Conservation (phyloP, 495 filamentous ascomycete genomes). For the Aspergillus nanangensis region DNA sequence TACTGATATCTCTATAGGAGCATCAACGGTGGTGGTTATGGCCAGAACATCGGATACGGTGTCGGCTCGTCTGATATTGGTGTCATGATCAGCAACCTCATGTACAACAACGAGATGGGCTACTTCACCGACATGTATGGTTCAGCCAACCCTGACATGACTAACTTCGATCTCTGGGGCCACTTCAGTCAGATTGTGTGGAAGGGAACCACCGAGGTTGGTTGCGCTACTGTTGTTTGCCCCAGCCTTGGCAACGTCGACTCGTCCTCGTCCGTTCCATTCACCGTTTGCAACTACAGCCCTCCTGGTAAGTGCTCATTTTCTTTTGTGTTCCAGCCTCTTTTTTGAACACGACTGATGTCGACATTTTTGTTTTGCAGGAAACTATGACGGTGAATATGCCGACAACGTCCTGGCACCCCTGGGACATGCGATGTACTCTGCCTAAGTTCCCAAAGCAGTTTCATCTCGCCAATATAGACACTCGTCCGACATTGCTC, state of each 20-base stretch:
- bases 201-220: slow-evolving; percentile 64
- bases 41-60: slow-evolving; percentile 76
- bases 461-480: not conserved
- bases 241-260: slow-evolving; percentile 40
- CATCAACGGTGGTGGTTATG: slow-evolving; percentile 62
- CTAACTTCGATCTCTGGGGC: slow-evolving; percentile 65
- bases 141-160: slow-evolving; percentile 45
- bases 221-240: slow-evolving; percentile 65
- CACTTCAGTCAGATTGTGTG: slow-evolving; percentile 93
- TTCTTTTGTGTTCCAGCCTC: not conserved
- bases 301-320: slow-evolving; percentile 51
- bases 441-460: slow-evolving; percentile 15
- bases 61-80: slow-evolving; percentile 45
- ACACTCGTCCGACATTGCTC: not conserved
- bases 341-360: no score
- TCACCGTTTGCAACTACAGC: slow-evolving; percentile 88
- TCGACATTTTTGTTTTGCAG: no score
- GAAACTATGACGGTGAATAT: slow-evolving; percentile 66
- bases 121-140: slow-evolving; percentile 45
- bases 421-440: slow-evolving; percentile 29
- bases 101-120: slow-evolving; percentile 77
- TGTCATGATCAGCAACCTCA: slow-evolving; percentile 64
- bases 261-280: slow-evolving; percentile 45
- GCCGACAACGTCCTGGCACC: slow-evolving; percentile 57
- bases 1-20: slow-evolving; percentile 17